phyloP scores from a whole-genome alignment of 2,329 filamentous ascomycete species.

The Sclerotinia minor region DNA sequence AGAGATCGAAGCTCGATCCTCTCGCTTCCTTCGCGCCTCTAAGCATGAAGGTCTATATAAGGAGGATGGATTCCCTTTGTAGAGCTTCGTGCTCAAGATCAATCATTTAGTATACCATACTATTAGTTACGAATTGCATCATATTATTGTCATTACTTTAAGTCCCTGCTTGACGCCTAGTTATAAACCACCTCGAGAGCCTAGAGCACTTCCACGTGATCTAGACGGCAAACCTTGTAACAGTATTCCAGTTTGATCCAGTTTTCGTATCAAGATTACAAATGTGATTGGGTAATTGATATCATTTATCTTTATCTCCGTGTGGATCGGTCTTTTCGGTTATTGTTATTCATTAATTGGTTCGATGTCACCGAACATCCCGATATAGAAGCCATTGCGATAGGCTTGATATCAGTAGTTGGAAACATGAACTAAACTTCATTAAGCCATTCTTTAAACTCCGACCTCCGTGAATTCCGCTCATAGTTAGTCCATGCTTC shows the following conservation, averaged over 20 bases:
- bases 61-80: no score
- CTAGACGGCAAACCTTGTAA: no score
- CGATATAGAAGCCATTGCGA: neutral
- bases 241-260: neutral
- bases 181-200: no score
- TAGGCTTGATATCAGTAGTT: neutral
- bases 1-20: no score
- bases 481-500: neutral
- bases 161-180: no score
- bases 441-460: neutral
- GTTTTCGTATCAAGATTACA: neutral
- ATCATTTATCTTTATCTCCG: slow-evolving; percentile 2
- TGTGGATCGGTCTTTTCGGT: neutral
- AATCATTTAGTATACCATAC: no score
- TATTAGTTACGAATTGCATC: no score
- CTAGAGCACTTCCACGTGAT: no score
- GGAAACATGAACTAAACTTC: neutral
- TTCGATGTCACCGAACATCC: neutral
- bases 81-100: no score
- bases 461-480: slow-evolving; percentile 13
- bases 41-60: no score
- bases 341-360: neutral
- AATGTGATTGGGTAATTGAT: neutral
- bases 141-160: no score
- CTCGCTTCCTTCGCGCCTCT: no score